Base-by-base conservation (phyloP, 306 rosid species). In the Cicer pinnatifidum region DNA sequence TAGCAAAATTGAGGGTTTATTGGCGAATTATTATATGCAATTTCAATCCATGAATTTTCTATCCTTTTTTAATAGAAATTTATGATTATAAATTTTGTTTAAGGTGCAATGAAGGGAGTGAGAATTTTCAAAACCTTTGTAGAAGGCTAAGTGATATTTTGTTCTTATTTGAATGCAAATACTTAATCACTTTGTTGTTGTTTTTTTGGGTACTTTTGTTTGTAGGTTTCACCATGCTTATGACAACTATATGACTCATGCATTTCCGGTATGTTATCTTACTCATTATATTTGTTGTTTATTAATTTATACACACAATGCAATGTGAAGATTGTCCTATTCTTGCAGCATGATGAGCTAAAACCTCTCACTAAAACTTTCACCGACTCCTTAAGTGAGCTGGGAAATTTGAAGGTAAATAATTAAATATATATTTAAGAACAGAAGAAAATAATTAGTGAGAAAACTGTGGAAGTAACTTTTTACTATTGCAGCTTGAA, bases 181-280 rank as follows among this genome's bases (percentile, higher is more conserved):
- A 8, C 8, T 66, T 76, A 64, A 64, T 73, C 67, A 6, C 19
- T 53, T 67, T 59, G 2, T 50, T 20, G 35, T 28, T 40, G 57
- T 75, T 1, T 54, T 40, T 63, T 75, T 1, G 48, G 58, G 48
- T 19, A 8, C 67, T 69, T 8, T 13, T 73, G 69, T 56, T 76
- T 77, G 72, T 81, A 91, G 96, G 98, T 94, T 94, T 84, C 90
- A 89, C 77, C 98, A 94, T 77, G 98, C 97, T 0, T 89, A 94
- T 80, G 96, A 89, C 85, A 94, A 91, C 86, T 89, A 94, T 78
- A 91, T 94, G 97, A 80, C 67, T 71, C 75, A 94, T 80, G 95
- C 96, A 58, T 94, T 94, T 88, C 99, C 96, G 91, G 99, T 94
- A 64, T 68, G 97, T 76, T 44, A 35, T 78, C 17, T 62, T 54